Base-by-base conservation (phyloP, 139 green algal genomes). In the Zygnema circumcarinatum region DNA sequence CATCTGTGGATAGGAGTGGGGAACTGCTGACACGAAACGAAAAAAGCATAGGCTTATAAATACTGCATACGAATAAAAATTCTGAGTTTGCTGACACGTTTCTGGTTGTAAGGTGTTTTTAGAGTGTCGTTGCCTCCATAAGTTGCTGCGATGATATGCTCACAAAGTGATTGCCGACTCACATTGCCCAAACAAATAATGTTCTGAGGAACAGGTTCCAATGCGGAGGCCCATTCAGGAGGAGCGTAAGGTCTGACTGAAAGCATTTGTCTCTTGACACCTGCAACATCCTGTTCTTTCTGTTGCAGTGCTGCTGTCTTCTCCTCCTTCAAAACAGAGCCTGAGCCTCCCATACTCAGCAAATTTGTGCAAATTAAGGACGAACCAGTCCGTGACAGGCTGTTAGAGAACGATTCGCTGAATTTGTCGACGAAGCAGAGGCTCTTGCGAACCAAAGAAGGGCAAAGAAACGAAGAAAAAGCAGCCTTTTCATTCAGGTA, bases 1-100 rank as follows among this genome's bases (percentile, higher is more conserved):
- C 95, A 98, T 2, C 85, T 76, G 82, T 98, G 96, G 31, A 96
- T 88, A 11, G 94, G 94, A 0, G 94, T 96, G 32, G 93, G 94
- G 25, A 95, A 90, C 74, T 87, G 81, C 33, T 22, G 33, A 62
- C 47, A 62, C 47, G 16, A 62, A 62, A 62, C 16, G 47, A 7
- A 62, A 25, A 62, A 7, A 62, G 47, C 47, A 62, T 25, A 62
- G 16, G 7, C 16, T 7, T 62, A 62, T 16, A 16, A 16, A 62
- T 16, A 62, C 47, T 16, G 16, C 47, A 62, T 25, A 62, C 47
- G 16, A 7, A 62, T 62, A 62, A 62, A 62, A 62, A 62, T 62
- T 16, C 47, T 62, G 16, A 62, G 16, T 41, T 78, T 41, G 3
- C 16, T 16, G 3, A 39, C 7, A 78, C 16, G 69, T 20, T 52